Evolutionary conservation across 2,329 filamentous ascomycete genomes (phyloP).

Genomic region (Claviceps maximensis): DNA sequence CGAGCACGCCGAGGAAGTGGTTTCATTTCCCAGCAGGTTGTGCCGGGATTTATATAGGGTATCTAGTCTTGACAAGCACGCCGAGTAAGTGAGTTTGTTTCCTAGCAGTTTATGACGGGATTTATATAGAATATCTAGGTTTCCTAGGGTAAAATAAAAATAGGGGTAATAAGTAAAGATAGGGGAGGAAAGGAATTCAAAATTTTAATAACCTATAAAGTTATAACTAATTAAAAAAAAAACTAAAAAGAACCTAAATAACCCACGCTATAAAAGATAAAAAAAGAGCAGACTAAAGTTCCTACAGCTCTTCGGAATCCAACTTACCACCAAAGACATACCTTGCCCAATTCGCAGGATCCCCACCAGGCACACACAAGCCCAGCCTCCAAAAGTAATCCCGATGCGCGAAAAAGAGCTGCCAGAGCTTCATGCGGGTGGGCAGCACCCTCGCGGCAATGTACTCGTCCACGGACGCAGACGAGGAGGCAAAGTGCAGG

Average conservation of each 20-base stretch:
- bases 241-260: not conserved
- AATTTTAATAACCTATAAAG: too few relatives aligned
- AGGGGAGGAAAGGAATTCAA: too few relatives aligned
- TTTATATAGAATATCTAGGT: too few relatives aligned
- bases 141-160: too few relatives aligned
- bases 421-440: constrained; percentile 64
- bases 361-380: constrained; percentile 72
- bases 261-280: not conserved
- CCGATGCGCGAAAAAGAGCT: constrained; percentile 82
- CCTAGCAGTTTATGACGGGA: too few relatives aligned
- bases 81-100: too few relatives aligned
- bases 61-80: not conserved
- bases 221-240: too few relatives aligned
- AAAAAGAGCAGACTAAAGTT: not conserved
- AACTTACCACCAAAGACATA: not conserved
- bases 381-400: constrained; percentile 96
- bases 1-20: not conserved
- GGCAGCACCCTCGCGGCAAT: constrained; percentile 34
- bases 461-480: constrained; percentile 13
- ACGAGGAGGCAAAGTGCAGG: constrained; percentile 12
- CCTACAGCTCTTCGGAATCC: constrained; percentile 5
- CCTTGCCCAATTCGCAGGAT: constrained; percentile 51
- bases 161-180: too few relatives aligned
- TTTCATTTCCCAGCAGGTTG: not conserved
- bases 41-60: not conserved